These are phyloP conservation scores for Macrolepiota fuliginosa DNA, from an alignment of 768 basidiomycete genomes.

Conservation along the genomic window DNA sequence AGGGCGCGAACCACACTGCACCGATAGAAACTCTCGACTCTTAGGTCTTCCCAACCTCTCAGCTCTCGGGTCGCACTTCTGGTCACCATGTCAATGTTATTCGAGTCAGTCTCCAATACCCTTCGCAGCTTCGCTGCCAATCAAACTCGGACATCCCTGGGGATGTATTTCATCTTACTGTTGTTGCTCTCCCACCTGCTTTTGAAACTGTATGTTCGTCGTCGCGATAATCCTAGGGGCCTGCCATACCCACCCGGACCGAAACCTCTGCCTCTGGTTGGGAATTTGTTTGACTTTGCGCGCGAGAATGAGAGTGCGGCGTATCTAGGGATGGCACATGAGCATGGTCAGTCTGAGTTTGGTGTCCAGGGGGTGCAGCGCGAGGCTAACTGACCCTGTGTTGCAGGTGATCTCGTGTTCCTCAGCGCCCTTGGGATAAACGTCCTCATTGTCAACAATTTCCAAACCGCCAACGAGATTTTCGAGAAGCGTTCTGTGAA, in stretches of 20 bases:
- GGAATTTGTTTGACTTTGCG: slow-evolving; percentile 49
- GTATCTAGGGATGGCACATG: slow-evolving; percentile 38
- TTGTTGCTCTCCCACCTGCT: not conserved
- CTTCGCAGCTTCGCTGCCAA: slow-evolving; percentile 1
- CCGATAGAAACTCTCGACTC: not conserved
- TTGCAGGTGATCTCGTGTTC: slow-evolving; percentile 52
- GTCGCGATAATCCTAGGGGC: slow-evolving; percentile 21
- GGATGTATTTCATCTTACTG: slow-evolving; percentile 1
- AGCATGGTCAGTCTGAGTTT: slow-evolving; percentile 32
- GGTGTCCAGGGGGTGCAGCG: not conserved
- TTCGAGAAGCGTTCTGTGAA: slow-evolving; percentile 55
- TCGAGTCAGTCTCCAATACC: not conserved
- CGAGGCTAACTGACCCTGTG: not conserved
- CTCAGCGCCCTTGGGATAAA: slow-evolving; percentile 48
- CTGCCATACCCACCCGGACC: slow-evolving; percentile 56
- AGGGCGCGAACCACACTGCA: not conserved
- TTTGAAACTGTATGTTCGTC: slow-evolving; percentile 5
- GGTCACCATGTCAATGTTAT: no score
- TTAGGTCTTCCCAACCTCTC: not conserved
- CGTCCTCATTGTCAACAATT: slow-evolving; percentile 36
- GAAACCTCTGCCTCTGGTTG: slow-evolving; percentile 47
- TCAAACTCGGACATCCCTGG: slow-evolving; percentile 7
- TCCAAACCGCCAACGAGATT: slow-evolving; percentile 46
- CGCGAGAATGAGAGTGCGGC: slow-evolving; percentile 33
- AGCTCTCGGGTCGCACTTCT: not conserved